A percentile compares a stretch with the other conserved stretches of the same genome.
Conservation (phyloP, 345 rosid genomes). For the Microcos paniculata region DNA sequence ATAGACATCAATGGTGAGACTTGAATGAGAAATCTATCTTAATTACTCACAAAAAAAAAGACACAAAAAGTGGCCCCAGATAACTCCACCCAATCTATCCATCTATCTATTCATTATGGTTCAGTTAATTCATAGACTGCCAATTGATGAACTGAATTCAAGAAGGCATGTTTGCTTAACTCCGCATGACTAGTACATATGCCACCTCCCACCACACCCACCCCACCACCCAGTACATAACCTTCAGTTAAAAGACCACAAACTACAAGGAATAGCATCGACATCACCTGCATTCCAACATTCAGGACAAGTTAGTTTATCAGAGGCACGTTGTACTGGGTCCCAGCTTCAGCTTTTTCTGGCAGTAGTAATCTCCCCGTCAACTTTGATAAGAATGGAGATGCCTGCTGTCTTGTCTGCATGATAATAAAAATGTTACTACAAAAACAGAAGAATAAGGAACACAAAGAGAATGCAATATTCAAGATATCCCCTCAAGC, state of each 20-base stretch:
- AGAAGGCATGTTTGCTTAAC: no score
- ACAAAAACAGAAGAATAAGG: not conserved
- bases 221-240: no score
- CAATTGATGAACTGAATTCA: no score
- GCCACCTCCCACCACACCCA: not conserved
- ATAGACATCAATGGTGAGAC: not conserved
- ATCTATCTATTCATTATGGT: not conserved
- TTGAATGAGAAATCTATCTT: not conserved
- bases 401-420: constrained; percentile 36
- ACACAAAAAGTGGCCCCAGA: not conserved
- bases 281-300: constrained; percentile 41
- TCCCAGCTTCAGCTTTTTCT: constrained; percentile 30
- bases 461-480: no score
- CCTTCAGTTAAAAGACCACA: not conserved
- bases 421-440: not conserved
- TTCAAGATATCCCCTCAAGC: not conserved
- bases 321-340: constrained; percentile 38
- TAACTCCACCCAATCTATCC: not conserved
- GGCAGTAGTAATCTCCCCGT: constrained; percentile 31
- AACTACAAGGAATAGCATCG: not conserved
- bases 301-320: constrained; percentile 42
- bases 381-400: constrained; percentile 34
- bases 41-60: not conserved
- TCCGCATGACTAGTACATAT: no score
- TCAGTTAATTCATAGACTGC: no score